Conservation (phyloP, 805 yeast genomes). For the Maudiozyma saulgeensis region DNA sequence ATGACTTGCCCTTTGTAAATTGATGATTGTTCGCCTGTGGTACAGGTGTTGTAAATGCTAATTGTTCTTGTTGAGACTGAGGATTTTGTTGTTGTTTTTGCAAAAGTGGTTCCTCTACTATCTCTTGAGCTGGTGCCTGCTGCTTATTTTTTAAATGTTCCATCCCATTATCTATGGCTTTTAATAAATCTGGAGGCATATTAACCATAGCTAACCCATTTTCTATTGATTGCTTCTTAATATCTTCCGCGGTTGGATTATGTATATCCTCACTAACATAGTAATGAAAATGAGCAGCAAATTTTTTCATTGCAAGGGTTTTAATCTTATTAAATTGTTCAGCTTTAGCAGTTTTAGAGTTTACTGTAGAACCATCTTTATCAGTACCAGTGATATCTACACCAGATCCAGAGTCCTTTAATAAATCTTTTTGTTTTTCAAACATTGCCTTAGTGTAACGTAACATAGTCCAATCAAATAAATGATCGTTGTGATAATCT, state of each 20-base stretch:
- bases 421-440: constrained; percentile 19
- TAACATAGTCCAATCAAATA: constrained; percentile 88
- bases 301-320: constrained; percentile 28
- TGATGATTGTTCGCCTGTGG: constrained; percentile 10
- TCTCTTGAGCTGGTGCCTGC: constrained; percentile 6
- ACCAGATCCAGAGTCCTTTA: not conserved
- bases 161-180: constrained; percentile 27
- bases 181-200: constrained; percentile 22
- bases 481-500: constrained; percentile 84
- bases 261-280: constrained; percentile 23
- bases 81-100: constrained; percentile 8
- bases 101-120: constrained; percentile 6
- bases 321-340: constrained; percentile 29
- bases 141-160: constrained; percentile 23
- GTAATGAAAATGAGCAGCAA: constrained; percentile 31
- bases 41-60: constrained; percentile 1
- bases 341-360: constrained; percentile 12
- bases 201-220: constrained; percentile 21
- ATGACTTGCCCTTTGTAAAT: constrained; percentile 12
- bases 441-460: constrained; percentile 29
- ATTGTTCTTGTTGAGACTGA: constrained; percentile 5
- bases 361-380: not conserved
- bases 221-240: constrained; percentile 23
- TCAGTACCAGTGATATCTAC: not conserved
- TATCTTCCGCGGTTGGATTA: constrained; percentile 29